Conservation (phyloP, 2,329 filamentous ascomycete species). For the Aureobasidium lini region DNA sequence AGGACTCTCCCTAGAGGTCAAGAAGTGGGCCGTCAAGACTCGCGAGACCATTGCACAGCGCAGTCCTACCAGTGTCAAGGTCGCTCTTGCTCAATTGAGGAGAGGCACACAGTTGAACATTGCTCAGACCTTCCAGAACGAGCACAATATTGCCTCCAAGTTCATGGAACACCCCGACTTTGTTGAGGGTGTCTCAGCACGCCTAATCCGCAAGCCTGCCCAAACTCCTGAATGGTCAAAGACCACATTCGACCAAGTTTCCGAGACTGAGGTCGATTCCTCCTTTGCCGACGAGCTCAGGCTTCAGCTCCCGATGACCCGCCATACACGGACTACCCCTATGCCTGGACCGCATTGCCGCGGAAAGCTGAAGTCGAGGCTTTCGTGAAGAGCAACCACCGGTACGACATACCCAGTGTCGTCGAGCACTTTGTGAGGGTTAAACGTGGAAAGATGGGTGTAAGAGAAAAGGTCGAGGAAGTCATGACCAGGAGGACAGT, state of each 20-base stretch:
- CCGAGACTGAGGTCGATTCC: constrained; percentile 48
- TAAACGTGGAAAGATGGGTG: constrained; percentile 39
- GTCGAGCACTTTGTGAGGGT: constrained; percentile 33
- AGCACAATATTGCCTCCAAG: constrained; percentile 72
- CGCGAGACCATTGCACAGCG: constrained; percentile 65
- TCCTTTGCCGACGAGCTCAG: constrained; percentile 58
- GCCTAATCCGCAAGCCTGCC: constrained; percentile 63
- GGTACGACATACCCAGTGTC: constrained; percentile 30
- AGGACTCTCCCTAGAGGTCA: constrained; percentile 44
- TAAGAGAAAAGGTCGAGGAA: constrained; percentile 53
- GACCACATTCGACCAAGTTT: constrained; percentile 60
- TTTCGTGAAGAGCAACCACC: constrained; percentile 29
- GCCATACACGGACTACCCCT: constrained; percentile 68
- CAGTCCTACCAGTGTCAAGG: constrained; percentile 80
- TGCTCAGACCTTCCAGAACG: constrained; percentile 72
- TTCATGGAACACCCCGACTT: constrained; percentile 95
- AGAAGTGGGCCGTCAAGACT: constrained; percentile 72
- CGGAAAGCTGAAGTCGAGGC: constrained; percentile 55
- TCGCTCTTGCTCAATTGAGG: constrained; percentile 76
- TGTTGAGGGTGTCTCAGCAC: constrained; percentile 74
- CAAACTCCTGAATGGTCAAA: constrained; percentile 69
- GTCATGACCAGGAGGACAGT: constrained; percentile 45
- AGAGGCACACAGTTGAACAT: constrained; percentile 72
- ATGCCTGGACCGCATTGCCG: constrained; percentile 63
- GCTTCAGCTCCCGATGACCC: constrained; percentile 47